Conservation (phyloP, 768 basidiomycete genomes). For the Rhodocollybia butyracea region DNA sequence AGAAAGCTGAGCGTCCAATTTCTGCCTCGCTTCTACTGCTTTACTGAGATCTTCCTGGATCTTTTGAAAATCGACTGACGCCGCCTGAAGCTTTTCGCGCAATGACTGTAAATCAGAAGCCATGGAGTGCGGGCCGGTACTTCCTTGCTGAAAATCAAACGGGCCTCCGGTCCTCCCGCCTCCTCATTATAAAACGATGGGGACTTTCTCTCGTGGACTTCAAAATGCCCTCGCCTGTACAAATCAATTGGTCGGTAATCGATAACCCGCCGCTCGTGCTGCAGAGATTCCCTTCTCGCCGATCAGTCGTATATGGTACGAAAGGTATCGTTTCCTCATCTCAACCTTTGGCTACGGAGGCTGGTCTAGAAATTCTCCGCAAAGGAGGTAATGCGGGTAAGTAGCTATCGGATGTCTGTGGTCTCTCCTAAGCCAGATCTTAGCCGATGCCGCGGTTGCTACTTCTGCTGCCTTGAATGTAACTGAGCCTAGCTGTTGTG, state of each 20-base stretch:
- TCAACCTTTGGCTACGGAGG: constrained; percentile 89
- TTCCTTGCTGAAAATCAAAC: neutral
- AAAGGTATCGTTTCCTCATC: constrained; percentile 88
- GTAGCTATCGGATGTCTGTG: constrained; percentile 8
- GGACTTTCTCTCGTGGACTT: too few species aligned
- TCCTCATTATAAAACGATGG: too few species aligned
- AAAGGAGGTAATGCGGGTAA: constrained; percentile 95
- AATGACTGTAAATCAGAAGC: constrained; percentile 32
- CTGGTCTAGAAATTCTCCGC: constrained; percentile 86
- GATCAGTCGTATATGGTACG: constrained; percentile 83
- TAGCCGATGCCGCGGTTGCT: constrained; percentile 94
- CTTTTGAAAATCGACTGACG: constrained; percentile 76
- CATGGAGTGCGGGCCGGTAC: neutral
- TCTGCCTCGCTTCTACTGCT: constrained; percentile 77
- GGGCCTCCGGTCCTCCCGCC: neutral
- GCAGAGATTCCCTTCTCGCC: constrained; percentile 74
- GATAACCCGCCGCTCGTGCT: constrained; percentile 64
- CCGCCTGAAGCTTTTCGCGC: constrained; percentile 59
- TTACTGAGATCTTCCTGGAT: constrained; percentile 70
- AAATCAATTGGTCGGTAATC: constrained; percentile 56
- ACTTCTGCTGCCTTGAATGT: constrained; percentile 90
- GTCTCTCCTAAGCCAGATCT: neutral
- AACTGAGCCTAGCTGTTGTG: constrained; percentile 83
- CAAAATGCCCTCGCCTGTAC: constrained; percentile 32
- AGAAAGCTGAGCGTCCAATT: constrained; percentile 84